These are phyloP conservation scores for Linnemannia hyalina DNA, from an alignment of 192 early-diverging fungal genomes.

Conservation along the genomic window DNA sequence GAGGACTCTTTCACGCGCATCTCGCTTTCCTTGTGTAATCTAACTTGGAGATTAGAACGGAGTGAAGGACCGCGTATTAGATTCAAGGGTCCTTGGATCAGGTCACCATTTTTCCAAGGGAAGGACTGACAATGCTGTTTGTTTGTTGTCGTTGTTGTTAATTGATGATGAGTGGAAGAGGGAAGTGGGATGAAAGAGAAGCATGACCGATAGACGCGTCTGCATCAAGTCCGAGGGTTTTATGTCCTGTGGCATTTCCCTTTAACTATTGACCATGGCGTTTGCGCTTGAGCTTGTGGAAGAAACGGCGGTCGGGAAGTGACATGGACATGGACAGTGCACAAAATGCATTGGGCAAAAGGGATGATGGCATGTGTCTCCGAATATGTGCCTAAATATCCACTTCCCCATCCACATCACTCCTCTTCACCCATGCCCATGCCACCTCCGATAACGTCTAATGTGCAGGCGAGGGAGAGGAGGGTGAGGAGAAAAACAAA, in stretches of 20 bases:
- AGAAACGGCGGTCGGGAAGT: background rate
- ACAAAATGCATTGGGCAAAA: background rate
- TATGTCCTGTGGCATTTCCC: background rate
- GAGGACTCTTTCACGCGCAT: background rate
- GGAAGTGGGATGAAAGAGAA: background rate
- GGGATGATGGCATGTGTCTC: background rate
- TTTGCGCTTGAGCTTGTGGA: background rate
- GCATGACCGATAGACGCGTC: background rate
- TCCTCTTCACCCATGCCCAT: background rate
- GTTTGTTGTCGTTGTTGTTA: background rate
- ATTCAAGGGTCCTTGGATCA: constrained; percentile 1
- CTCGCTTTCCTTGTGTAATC: background rate
- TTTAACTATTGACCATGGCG: background rate
- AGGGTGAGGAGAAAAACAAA: background rate
- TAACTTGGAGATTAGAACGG: background rate
- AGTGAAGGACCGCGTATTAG: background rate
- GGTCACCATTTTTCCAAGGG: background rate
- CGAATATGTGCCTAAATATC: background rate
- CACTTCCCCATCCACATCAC: background rate
- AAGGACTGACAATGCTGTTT: background rate
- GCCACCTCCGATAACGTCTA: background rate
- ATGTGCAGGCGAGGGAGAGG: background rate
- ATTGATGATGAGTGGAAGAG: background rate
- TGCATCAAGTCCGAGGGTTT: background rate
- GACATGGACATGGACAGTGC: background rate